Conservation (phyloP, 192 early-diverging fungal species). For the Podochytrium sp. region DNA sequence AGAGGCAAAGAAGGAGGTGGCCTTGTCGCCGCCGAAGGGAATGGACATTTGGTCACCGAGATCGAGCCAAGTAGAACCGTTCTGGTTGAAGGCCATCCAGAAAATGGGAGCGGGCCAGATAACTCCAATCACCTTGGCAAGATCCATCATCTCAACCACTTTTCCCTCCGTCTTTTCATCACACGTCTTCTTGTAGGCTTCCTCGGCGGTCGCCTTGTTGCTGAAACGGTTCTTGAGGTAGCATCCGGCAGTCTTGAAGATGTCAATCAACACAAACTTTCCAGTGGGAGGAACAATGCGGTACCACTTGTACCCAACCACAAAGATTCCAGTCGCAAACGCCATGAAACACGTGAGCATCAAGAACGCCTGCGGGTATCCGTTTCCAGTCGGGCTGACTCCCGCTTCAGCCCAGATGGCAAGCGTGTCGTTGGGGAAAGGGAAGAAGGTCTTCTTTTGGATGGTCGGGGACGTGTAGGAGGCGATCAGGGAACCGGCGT, state of each 20-base stretch:
- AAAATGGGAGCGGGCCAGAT: slow-evolving; percentile 45
- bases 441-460: slow-evolving; percentile 37
- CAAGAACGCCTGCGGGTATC: slow-evolving; percentile 54
- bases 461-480: slow-evolving; percentile 55
- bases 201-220: slow-evolving; percentile 12
- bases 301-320: slow-evolving; percentile 57
- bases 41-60: slow-evolving; percentile 36
- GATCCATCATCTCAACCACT: slow-evolving; percentile 40
- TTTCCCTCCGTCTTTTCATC: slow-evolving; percentile 21
- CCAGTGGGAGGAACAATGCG: slow-evolving; percentile 67
- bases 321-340: slow-evolving; percentile 49
- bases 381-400: slow-evolving; percentile 31
- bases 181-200: slow-evolving; percentile 11
- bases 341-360: slow-evolving; percentile 51
- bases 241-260: slow-evolving; percentile 41
- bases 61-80: slow-evolving; percentile 40
- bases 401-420: not conserved
- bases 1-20: slow-evolving; percentile 29
- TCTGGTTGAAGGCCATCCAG: slow-evolving; percentile 54
- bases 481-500: slow-evolving; percentile 58
- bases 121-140: slow-evolving; percentile 38
- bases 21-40: slow-evolving; percentile 1
- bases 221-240: slow-evolving; percentile 20
- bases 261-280: slow-evolving; percentile 53
- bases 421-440: slow-evolving; percentile 14